phyloP scores from a whole-genome alignment of 2,329 filamentous ascomycete genomes.

The Fonsecaea monophora region DNA sequence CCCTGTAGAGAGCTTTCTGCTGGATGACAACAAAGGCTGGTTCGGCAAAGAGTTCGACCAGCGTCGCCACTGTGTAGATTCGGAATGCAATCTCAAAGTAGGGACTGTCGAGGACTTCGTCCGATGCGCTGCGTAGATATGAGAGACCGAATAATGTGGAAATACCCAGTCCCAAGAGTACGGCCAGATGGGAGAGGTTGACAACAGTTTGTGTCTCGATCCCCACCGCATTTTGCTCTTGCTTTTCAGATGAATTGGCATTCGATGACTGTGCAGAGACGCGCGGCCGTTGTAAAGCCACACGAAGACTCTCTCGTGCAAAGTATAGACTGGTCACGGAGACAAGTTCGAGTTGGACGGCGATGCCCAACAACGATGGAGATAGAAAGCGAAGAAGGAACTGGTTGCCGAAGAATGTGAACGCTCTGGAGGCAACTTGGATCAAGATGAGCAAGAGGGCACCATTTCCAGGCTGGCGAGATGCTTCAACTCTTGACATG shows the following conservation, averaged over 20 bases:
- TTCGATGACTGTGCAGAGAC: slow-evolving; percentile 33
- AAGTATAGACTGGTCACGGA: slow-evolving; percentile 95
- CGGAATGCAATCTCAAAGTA: slow-evolving; percentile 66
- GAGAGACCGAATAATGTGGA: slow-evolving; percentile 69
- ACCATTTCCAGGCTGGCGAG: slow-evolving; percentile 23
- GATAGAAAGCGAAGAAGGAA: slow-evolving; percentile 86
- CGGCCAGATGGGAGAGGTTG: slow-evolving; percentile 84
- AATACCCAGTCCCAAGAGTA: slow-evolving; percentile 71
- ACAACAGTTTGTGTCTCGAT: slow-evolving; percentile 72
- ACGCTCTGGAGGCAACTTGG: slow-evolving; percentile 82
- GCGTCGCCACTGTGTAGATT: slow-evolving; percentile 63
- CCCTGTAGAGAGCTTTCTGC: slow-evolving; percentile 77
- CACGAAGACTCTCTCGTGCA: slow-evolving; percentile 84
- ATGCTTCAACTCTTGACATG: slow-evolving; percentile 11
- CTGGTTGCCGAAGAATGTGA: slow-evolving; percentile 94
- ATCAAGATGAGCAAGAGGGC: slow-evolving; percentile 86
- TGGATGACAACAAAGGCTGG: slow-evolving; percentile 90
- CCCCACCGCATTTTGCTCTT: slow-evolving; percentile 34
- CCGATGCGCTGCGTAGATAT: slow-evolving; percentile 66
- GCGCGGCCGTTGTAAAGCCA: slow-evolving; percentile 84
- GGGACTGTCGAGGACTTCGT: slow-evolving; percentile 62
- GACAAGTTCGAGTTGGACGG: slow-evolving; percentile 90
- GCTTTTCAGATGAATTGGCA: neutral
- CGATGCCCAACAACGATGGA: slow-evolving; percentile 80
- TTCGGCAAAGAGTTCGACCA: slow-evolving; percentile 82